Evolutionary conservation across 208 protist species (phyloP), one percentile per base, ranked within the genome.

Genomic region (Borovskyia barvae): DNA sequence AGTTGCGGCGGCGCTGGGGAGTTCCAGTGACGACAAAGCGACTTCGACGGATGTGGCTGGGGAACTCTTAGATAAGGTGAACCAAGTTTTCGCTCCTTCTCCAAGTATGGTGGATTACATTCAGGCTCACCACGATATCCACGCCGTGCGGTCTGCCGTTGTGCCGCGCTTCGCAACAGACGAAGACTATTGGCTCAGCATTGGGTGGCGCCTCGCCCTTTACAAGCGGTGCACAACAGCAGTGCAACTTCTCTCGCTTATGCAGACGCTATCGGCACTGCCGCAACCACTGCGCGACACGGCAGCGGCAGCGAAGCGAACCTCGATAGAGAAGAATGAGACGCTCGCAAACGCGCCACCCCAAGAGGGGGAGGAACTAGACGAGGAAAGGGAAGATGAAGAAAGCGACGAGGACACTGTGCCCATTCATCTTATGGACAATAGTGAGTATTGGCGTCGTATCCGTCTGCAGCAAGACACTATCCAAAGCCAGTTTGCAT

Each of bases 101-200:
- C 29, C 55, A 2, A 72, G 76, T 32, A 33, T 83, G 24, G 69
- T 87, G 9, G 50, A 54, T 14, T 81, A 64, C 46, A 15, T 87
- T n/a, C 51, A 70, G n/a, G 52, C 58, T 3, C 57, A 72, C 35
- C 24, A 30, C 20, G 50, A 43, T 1, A 56, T 75, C 3, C 51
- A 74, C 50, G 9, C 25, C 22, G 74, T 82, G 40, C 73, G 73
- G 22, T 81, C 76, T 11, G 51, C 50, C 30, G 46, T 73, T 20
- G 80, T 87, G 17, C 80, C 80, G 20, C 66, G 61, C 30, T 75
- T 75, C 50, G 61, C 72, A 2, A 66, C 59, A 3, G 80, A 87
- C 43, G 73, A 74, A 17, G 17, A 73, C 52, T 87, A 82, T 63
- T 87, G 76, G 80, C 51, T 78, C 51, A 81, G 74, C 40, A 19